Evolutionary conservation across 2,329 filamentous ascomycete genomes (phyloP), one percentile per base, ranked within the genome.

Genomic region (Penicillium sp.): DNA sequence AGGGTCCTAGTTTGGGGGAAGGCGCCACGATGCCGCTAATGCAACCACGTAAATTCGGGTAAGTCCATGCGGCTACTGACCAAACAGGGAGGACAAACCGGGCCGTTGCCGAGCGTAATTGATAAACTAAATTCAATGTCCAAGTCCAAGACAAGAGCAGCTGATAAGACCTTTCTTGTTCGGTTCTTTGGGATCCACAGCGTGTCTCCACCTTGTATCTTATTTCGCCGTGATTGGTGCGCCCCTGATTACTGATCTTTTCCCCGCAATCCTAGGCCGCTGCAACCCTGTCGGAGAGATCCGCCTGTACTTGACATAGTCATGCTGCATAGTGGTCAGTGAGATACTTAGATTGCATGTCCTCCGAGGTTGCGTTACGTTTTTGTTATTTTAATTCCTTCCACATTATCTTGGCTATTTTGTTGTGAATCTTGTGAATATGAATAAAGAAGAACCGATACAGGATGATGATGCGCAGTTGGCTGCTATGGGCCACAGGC

Each of bases 401-500:
- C 39, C 37, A 16, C 14, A 21, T 1, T n/a, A 16, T 11, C 37
- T 46, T 49, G 16, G 1, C 14, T 55, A 5, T 22, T 9, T 29
- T 7, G 0, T 8, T 44, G 21, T n/a, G 14, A 50, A 49, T 45
- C 48, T 24, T 29, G 27, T 43, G 11, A 39, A 27, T 9, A 64
- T 65, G 60, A 51, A 55, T 46, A 65, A 66, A 55, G 54, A 57
- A 49, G 55, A 16, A 14, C 51, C 52, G 9, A 47, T 65, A 22
- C 58, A 66, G 45, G 62, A 56, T 52, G 63, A 67, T 52, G 63
- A 67, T 52, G 63, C 65, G 13, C 57, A 60, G 55, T 42, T 67
- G 44, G 65, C 60, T 11, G 60, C 65, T 7, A 56, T 87, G 61
- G 84, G 85, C 53, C 79, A 85, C 67, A 79, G 80, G 69, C 79